These are phyloP conservation scores for Echinosophora koreensis DNA, from an alignment of 306 rosid species.

Conservation along the genomic window DNA sequence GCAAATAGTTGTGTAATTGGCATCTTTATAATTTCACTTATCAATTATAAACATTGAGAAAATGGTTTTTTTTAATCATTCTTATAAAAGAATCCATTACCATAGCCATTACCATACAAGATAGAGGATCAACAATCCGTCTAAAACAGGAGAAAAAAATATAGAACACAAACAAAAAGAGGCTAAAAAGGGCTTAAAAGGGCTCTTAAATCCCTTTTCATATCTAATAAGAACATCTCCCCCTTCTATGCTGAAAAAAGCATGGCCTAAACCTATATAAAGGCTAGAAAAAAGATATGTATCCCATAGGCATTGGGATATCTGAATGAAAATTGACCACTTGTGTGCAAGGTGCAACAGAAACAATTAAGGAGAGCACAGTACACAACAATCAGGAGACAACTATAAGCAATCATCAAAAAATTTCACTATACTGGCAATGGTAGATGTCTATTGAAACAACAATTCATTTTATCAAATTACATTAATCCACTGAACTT, in stretches of 20 bases:
- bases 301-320: neutral
- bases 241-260: neutral
- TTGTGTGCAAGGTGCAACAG: constrained; percentile 3
- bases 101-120: neutral
- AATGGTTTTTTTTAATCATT: neutral
- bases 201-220: neutral
- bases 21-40: neutral
- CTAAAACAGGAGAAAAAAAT: neutral
- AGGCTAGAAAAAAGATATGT: neutral
- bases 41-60: neutral
- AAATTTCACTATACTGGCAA: neutral
- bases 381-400: neutral
- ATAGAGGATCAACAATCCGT: neutral
- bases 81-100: neutral
- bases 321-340: neutral
- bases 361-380: neutral
- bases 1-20: neutral
- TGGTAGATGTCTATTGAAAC: too few species aligned
- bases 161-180: neutral
- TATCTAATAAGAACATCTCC: neutral
- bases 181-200: neutral
- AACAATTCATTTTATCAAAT: too few species aligned
- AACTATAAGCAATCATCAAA: neutral
- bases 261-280: neutral
- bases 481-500: too few species aligned